Evolutionary conservation across 176 grass and related monocot species (phyloP).

Genomic region (Eremochloa ophiuroides): DNA sequence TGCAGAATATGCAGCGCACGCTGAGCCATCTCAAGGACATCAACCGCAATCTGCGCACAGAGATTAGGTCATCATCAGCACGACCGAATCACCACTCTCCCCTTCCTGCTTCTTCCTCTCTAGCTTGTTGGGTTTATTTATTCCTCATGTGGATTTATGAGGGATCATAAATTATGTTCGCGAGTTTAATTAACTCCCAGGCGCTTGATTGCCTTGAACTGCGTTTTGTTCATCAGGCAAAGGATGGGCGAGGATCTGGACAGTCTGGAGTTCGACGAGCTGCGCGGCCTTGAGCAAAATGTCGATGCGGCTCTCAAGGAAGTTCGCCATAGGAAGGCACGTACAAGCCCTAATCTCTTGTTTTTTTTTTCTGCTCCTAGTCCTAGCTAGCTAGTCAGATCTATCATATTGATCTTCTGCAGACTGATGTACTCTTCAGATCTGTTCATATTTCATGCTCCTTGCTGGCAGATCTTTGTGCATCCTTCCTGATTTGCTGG

Average conservation of each 20-base stretch:
- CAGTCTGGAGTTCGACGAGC: slow-evolving; percentile 60
- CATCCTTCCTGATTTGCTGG: not conserved
- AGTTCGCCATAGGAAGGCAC: slow-evolving; percentile 77
- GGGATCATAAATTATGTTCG: not conserved
- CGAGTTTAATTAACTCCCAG: not conserved
- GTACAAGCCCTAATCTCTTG: slow-evolving; percentile 16
- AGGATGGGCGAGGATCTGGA: slow-evolving; percentile 87
- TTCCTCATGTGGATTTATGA: not conserved
- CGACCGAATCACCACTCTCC: not conserved
- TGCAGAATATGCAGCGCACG: slow-evolving; percentile 89
- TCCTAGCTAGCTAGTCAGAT: not conserved
- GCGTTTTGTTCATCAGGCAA: slow-evolving; percentile 61
- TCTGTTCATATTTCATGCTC: slow-evolving; percentile 41
- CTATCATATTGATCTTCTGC: not conserved
- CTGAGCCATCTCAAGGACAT: slow-evolving; percentile 93
- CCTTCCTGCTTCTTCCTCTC: not conserved
- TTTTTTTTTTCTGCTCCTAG: not conserved
- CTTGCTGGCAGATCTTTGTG: not conserved
- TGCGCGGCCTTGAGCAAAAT: slow-evolving; percentile 89
- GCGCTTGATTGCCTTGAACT: too few species aligned
- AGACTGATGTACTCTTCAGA: not conserved
- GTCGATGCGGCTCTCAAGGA: slow-evolving; percentile 69
- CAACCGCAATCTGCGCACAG: slow-evolving; percentile 76
- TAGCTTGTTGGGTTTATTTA: too few species aligned
- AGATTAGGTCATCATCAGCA: slow-evolving; percentile 55